Evolutionary conservation across 2,329 filamentous ascomycete genomes (phyloP), one percentile per base, ranked within the genome.

Genomic region (Pyrenochaeta sp.): DNA sequence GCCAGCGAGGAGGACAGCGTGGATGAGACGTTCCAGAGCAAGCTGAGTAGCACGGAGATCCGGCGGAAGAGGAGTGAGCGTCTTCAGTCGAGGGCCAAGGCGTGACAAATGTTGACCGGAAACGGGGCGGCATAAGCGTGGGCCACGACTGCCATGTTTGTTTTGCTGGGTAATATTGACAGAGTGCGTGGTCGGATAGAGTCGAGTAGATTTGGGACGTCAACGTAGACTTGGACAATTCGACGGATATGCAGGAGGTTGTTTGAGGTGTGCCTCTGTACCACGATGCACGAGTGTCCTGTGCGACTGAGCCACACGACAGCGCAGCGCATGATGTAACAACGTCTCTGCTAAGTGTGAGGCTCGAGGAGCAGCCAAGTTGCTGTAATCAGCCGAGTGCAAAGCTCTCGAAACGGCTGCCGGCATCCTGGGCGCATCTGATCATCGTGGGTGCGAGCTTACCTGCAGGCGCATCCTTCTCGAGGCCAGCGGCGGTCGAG

Each of bases 41-140:
- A 96, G 74, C 89, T 96, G 58, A 96, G 91, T 76, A 96, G 92
- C 72, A 95, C 92, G 1, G 88, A 88, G 44, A 96, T 96, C 54
- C 79, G 80, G 49, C 77, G 77, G 28, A 71, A 63, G 53, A 53
- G 58, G 23, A 63, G 60, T 38, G 68, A 70, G 48, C 58, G 61
- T 24, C 47, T 48, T 41, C 48, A 51, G 47, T 36, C 49, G 23
- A 59, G 41, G 41, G 48, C 55, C 29, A 58, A 61, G 39, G 63
- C 56, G 23, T 65, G 46, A 64, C 10, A 20, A 26, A 27, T 26
- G 41, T 34, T 28, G 19, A 29, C 34, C 26, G 27, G 10, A 23
- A 17, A 26, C 10, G 30, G 31, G 28, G 13, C 37, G 35, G 31
- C 7, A 37, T 44, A 17, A 15, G 24, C 30, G 29, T 35, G 28